A percentile compares a stretch with the other conserved stretches of the same genome.
Evolutionary conservation across 805 yeast species (phyloP).

Genomic region (Nematodospora valgi): DNA sequence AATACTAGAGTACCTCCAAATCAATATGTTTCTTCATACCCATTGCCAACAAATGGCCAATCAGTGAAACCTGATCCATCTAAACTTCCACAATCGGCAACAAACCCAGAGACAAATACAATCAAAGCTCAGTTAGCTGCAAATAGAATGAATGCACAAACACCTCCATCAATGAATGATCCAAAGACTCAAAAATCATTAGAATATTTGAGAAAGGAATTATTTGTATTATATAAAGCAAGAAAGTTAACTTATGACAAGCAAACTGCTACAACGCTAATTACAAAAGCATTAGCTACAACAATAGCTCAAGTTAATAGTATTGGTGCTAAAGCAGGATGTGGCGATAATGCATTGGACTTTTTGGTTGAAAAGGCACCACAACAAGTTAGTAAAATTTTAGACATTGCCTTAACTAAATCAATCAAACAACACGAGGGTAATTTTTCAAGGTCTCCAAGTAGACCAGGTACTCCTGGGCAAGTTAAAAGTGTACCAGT

Average conservation of each 20-base stretch:
- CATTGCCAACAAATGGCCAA: conserved; percentile 9
- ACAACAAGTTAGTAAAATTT: conserved; percentile 70
- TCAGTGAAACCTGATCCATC: conserved; percentile 13
- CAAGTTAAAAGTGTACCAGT: conserved; percentile 8
- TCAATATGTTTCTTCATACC: conserved; percentile 9
- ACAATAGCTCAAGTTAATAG: conserved; percentile 88
- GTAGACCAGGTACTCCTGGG: conserved; percentile 21
- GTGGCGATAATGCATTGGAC: conserved; percentile 72
- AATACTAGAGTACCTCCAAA: conserved; percentile 18
- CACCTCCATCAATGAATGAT: conserved; percentile 10
- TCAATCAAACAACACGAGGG: conserved; percentile 53
- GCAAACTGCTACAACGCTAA: conserved; percentile 75
- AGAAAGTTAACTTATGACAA: conserved; percentile 68
- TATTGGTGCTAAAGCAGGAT: conserved; percentile 82
- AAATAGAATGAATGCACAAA: conserved; percentile 30
- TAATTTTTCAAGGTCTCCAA: conserved; percentile 16
- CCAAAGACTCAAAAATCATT: conserved; percentile 54
- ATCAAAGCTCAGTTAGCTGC: conserved; percentile 49
- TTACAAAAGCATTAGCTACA: conserved; percentile 89
- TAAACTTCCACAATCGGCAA: conserved; percentile 6
- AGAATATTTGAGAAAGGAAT: conserved; percentile 80
- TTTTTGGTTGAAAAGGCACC: conserved; percentile 80
- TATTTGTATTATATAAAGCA: conserved; percentile 75
- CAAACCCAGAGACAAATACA: conserved; percentile 13
- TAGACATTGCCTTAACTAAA: conserved; percentile 78